Conservation (phyloP, 495 filamentous ascomycete genomes). For the Filosporella fistucella region DNA sequence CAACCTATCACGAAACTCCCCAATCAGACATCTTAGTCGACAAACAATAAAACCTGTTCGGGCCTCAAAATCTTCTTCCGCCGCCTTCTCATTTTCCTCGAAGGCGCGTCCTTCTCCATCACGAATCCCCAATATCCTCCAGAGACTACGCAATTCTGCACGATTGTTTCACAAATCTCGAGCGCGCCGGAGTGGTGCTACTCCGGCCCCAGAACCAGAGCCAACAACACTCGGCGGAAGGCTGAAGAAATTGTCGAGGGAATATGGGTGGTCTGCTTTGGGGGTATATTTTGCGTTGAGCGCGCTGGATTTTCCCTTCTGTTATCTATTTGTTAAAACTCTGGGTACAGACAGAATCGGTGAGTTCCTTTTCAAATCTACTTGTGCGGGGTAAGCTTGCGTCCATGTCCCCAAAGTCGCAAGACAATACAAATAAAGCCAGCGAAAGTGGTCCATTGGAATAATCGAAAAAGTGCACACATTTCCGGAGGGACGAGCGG, state of each 20-base stretch:
- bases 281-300: conserved; percentile 83
- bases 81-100: conserved; percentile 18
- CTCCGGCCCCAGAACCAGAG: conserved; percentile 24
- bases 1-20: background rate
- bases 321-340: conserved; percentile 77
- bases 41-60: conserved; percentile 2
- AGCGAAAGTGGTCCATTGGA: too few species aligned
- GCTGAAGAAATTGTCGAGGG: conserved; percentile 76
- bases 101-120: conserved; percentile 9
- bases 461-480: too few species aligned
- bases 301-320: conserved; percentile 91
- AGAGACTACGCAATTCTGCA: conserved; percentile 11
- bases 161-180: conserved; percentile 21
- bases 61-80: conserved; percentile 1
- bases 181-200: conserved; percentile 7
- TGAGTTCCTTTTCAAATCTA: conserved; percentile 26
- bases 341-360: conserved; percentile 85
- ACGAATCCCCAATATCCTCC: conserved; percentile 7
- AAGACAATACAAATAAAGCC: too few species aligned
- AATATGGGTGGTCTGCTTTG: conserved; percentile 93
- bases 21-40: conserved; percentile 7
- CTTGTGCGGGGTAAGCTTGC: background rate
- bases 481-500: too few species aligned
- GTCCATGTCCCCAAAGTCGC: too few species aligned
- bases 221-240: conserved; percentile 59